phyloP scores from a whole-genome alignment of 1,284 basidiomycete species.

The Vanrija sp. region DNA sequence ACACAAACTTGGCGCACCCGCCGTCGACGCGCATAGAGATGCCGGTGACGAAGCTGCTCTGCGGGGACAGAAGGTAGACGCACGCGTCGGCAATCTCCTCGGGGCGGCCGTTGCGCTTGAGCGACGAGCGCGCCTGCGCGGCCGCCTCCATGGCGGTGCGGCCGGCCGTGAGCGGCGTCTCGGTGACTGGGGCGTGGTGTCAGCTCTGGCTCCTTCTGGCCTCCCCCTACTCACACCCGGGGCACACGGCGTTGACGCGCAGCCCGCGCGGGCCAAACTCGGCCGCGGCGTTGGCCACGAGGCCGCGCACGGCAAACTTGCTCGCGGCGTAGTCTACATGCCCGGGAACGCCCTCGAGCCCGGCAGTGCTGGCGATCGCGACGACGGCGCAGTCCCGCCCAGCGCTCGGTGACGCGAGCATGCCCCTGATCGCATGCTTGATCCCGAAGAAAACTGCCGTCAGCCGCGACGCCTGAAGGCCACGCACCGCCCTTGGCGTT shows the following conservation, averaged over 20 bases:
- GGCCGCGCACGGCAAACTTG: background rate
- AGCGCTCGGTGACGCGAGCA: constrained; percentile 19
- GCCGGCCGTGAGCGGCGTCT: constrained; percentile 16
- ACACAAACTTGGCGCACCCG: no score
- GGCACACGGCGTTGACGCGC: background rate
- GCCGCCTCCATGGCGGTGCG: constrained; percentile 11
- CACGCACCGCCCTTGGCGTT: constrained; percentile 20
- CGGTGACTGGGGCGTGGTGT: constrained; percentile 9
- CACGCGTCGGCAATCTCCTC: constrained; percentile 26
- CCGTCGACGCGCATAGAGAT: no score
- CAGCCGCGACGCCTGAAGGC: background rate
- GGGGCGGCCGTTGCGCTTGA: constrained; percentile 21
- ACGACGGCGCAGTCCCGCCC: constrained; percentile 25
- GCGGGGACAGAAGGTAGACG: constrained; percentile 14
- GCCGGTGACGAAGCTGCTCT: no score
- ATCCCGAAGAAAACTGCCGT: constrained; percentile 25
- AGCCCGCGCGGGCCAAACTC: background rate
- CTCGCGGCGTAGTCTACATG: background rate
- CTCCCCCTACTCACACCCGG: no score
- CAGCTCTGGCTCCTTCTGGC: no score
- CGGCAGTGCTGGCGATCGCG: constrained; percentile 25
- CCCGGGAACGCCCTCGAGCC: constrained; percentile 17
- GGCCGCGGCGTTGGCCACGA: background rate
- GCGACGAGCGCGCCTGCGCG: constrained; percentile 4
- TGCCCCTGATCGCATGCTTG: constrained; percentile 16